These are phyloP conservation scores for Odonthalia washingtoniensis DNA, from an alignment of 31 red algal species.

Conservation along the genomic window DNA sequence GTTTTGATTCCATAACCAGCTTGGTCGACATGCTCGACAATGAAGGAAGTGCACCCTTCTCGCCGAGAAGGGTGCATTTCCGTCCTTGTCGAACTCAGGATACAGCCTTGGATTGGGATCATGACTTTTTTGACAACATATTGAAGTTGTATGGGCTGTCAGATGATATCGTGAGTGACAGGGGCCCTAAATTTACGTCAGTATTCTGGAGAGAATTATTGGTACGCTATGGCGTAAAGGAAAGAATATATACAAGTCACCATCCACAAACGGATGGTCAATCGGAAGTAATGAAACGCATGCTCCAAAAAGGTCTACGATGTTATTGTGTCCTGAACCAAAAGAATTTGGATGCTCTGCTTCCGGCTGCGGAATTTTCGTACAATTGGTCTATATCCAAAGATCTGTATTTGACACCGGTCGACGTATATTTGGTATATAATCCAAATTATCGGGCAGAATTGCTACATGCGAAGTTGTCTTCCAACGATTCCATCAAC, in stretches of 20 bases:
- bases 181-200: conserved; percentile 28
- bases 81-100: background rate
- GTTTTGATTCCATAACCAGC: conserved; percentile 41
- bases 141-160: conserved; percentile 20
- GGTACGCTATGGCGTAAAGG: conserved; percentile 13
- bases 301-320: conserved; percentile 16
- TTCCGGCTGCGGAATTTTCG: conserved; percentile 23
- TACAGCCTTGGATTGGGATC: background rate
- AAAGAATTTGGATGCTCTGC: conserved; percentile 18
- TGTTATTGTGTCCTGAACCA: conserved; percentile 34
- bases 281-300: conserved; percentile 40
- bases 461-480: background rate
- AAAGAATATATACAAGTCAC: background rate
- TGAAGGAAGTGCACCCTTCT: no score
- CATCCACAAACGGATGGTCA: conserved; percentile 46
- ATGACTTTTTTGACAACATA: background rate
- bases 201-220: conserved; percentile 19
- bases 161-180: conserved; percentile 17
- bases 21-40: conserved; percentile 15
- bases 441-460: background rate
- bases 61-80: conserved; percentile 6
- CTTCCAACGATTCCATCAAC: background rate
- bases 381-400: conserved; percentile 27
- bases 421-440: conserved; percentile 22
- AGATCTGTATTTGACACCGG: background rate